phyloP scores from a whole-genome alignment of 1,284 basidiomycete species.

The Leccinum griseonigrum region DNA sequence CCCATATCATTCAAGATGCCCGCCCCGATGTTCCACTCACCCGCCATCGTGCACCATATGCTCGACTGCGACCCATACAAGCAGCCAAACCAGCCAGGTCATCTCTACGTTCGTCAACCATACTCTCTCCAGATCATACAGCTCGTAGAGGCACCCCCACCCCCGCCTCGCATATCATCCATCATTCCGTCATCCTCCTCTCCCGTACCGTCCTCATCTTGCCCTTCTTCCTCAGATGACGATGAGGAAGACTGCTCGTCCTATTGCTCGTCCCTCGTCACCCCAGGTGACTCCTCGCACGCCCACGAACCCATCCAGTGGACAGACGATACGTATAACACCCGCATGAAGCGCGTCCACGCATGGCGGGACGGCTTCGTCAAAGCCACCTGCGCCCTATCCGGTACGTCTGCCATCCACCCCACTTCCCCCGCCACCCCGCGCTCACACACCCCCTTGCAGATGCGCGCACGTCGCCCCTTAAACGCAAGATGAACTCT shows the following conservation, averaged over 20 bases:
- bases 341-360: conserved; percentile 56
- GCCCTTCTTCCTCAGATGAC: conserved; percentile 31
- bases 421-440: conserved; percentile 2
- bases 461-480: background rate
- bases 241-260: conserved; percentile 48
- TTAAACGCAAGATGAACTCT: conserved; percentile 31
- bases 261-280: conserved; percentile 64
- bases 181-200: conserved; percentile 40
- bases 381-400: conserved; percentile 31
- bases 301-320: conserved; percentile 21
- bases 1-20: conserved; percentile 1
- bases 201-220: conserved; percentile 38
- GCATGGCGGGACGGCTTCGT: conserved; percentile 57
- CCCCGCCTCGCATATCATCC: conserved; percentile 43
- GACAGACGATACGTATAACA: conserved; percentile 50
- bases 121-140: conserved; percentile 65
- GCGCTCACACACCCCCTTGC: background rate
- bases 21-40: conserved; percentile 30
- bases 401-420: conserved; percentile 31
- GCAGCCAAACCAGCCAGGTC: conserved; percentile 29
- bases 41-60: conserved; percentile 29
- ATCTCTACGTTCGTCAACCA: conserved; percentile 51
- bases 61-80: conserved; percentile 36
- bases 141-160: conserved; percentile 65
- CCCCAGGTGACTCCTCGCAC: conserved; percentile 25